Base-by-base conservation (phyloP, 2,329 filamentous ascomycete genomes). In the Cladorrhinum sp. region DNA sequence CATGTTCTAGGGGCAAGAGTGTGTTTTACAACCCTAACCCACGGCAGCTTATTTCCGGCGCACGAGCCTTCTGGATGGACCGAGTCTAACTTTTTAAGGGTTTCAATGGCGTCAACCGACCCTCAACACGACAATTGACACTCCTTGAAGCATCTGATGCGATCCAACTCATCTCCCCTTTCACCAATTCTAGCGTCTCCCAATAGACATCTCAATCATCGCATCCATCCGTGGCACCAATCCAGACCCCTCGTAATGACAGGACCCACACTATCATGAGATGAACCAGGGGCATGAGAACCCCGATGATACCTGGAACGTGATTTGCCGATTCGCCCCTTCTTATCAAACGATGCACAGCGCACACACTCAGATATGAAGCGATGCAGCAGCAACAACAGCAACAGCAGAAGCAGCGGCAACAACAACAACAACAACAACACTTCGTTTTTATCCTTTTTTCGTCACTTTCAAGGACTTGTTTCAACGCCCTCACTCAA, bases 151-250 rank as follows among this genome's bases (percentile, higher is more conserved):
- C 33, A 36, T 36, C 33, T 36, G 33, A 36, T 36, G 33, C 12
- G 12, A 36, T 36, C 4, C 8, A 9, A 3, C 7, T 16, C 33
- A 16, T 36, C 12, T 16, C 8, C 33, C 14, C 3, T 36, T 36
- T 36, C 33, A 3, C 8, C 8, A 36, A 36, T 36, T 10, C 33
- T 3, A 9, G 3, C 12, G 26, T 28, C n/a, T 30, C 26, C 26
- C 26, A 30, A 30, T 36, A 2, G 33, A 36, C 33, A 10, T 36
- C 33, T 10, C 26, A 30, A 30, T 30, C 33, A 49, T 24, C 10
- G 21, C 46, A 49, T 26, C 42, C 24, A 24, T n/a, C 20, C 49
- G 53, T 55, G 53, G 53, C 53, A 55, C 53, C 53, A 55, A 55
- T 55, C 52, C 52, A 55, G 21, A 16, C 9, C 33, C 14, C 14